A percentile compares a stretch with the other conserved stretches of the same genome.
These are phyloP conservation scores for Pythium volutum DNA, from an alignment of 352 stramenopile species.

Conservation along the genomic window DNA sequence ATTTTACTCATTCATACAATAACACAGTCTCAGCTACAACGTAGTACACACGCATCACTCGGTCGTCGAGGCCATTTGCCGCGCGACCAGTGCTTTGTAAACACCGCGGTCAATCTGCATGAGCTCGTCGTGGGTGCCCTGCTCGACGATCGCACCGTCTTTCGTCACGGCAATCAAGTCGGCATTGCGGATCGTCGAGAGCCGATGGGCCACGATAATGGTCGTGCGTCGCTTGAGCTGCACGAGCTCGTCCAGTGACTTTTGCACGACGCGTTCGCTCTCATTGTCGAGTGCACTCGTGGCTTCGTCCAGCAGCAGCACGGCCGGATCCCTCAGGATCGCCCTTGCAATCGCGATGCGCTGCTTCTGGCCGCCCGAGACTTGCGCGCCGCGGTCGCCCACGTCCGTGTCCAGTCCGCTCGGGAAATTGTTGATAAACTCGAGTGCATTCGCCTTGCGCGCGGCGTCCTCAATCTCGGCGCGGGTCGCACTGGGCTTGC, in stretches of 20 bases:
- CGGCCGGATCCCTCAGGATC: conserved; percentile 49
- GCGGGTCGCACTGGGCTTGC: conserved; percentile 35
- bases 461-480: conserved; percentile 74
- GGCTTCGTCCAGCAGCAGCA: conserved; percentile 86
- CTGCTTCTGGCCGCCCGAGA: conserved; percentile 63
- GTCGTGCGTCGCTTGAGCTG: conserved; percentile 47
- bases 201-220: conserved; percentile 87
- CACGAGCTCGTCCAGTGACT: conserved; percentile 23
- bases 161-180: conserved; percentile 90
- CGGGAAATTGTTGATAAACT: conserved; percentile 82
- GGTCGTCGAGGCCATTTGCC: conserved; percentile 5
- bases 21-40: neutral
- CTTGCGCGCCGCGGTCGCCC: conserved; percentile 49
- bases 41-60: neutral
- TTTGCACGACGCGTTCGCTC: conserved; percentile 57
- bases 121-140: conserved; percentile 87
- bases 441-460: conserved; percentile 77
- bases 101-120: conserved; percentile 27
- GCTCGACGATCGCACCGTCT: conserved; percentile 82
- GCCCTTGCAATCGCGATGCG: conserved; percentile 91
- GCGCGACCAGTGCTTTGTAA: conserved; percentile 22
- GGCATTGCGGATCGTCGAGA: conserved; percentile 86
- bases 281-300: conserved; percentile 67
- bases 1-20: neutral
- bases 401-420: conserved; percentile 55